Conservation (phyloP, 225 moss, liverwort and hornwort genomes). For the Bryoerythrophyllum caledonicum region DNA sequence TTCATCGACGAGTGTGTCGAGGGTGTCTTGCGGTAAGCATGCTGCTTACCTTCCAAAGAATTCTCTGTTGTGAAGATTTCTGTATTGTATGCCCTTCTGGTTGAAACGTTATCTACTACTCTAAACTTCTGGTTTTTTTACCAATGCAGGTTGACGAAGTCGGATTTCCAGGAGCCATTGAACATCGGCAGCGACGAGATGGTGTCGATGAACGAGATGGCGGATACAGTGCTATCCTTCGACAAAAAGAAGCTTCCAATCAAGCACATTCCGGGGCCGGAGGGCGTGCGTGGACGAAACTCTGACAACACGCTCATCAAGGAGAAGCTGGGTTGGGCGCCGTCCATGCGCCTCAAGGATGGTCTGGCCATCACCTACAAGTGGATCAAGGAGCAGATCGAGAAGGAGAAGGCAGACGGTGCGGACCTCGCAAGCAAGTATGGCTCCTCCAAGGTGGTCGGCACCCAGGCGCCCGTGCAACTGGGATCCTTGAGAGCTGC, state of each 20-base stretch:
- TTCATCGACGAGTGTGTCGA: slow-evolving; percentile 97
- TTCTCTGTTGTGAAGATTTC: too few relatives aligned
- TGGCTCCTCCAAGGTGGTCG: slow-evolving; percentile 79
- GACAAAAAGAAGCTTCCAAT: slow-evolving; percentile 65
- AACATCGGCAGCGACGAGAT: slow-evolving; percentile 89
- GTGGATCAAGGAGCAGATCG: slow-evolving; percentile 91
- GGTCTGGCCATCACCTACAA: slow-evolving; percentile 75
- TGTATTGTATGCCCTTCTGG: background rate
- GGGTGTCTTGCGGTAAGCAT: slow-evolving; percentile 54
- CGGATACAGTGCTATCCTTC: slow-evolving; percentile 68
- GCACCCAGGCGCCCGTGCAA: slow-evolving; percentile 89
- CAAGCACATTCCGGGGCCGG: slow-evolving; percentile 74
- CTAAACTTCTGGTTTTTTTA: background rate
- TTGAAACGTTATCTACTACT: background rate
- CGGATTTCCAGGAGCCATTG: slow-evolving; percentile 75
- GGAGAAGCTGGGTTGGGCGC: slow-evolving; percentile 86
- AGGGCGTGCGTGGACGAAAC: slow-evolving; percentile 81
- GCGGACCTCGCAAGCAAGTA: slow-evolving; percentile 53
- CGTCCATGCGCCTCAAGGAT: slow-evolving; percentile 76
- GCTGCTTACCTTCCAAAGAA: too few relatives aligned
- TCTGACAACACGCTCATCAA: slow-evolving; percentile 83
- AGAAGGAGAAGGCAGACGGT: slow-evolving; percentile 51
- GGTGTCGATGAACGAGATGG: slow-evolving; percentile 95
- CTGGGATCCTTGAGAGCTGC: slow-evolving; percentile 78
- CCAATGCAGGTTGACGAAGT: slow-evolving; percentile 77